Percentiles rank a stretch among this genome's conserved stretches.
These are phyloP conservation scores for Cyclotella choctawhatcheeana DNA, from an alignment of 108 stramenopile species.

Conservation along the genomic window DNA sequence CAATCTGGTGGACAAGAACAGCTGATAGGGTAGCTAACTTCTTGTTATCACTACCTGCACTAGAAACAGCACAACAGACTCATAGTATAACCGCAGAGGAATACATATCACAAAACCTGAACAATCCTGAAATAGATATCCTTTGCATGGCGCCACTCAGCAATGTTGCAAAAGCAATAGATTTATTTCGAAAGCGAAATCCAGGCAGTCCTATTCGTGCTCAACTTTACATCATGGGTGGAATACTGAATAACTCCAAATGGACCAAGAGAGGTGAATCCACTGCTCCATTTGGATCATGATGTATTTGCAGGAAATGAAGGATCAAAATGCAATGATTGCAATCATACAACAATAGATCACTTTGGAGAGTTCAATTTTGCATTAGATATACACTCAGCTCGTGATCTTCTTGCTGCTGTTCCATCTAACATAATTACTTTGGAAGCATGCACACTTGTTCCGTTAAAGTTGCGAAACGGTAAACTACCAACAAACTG, in stretches of 20 bases:
- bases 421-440: constrained; percentile 19
- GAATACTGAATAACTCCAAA: constrained; percentile 32
- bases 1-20: constrained; percentile 41
- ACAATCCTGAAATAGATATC: constrained; percentile 37
- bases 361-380: constrained; percentile 47
- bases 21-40: constrained; percentile 18
- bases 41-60: constrained; percentile 33
- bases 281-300: constrained; percentile 39
- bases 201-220: constrained; percentile 7
- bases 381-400: constrained; percentile 34
- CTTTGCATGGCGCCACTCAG: constrained; percentile 41
- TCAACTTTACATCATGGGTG: constrained; percentile 40
- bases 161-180: constrained; percentile 23
- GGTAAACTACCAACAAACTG: constrained; percentile 1
- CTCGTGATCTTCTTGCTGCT: constrained; percentile 9
- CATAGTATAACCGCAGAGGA: constrained; percentile 19
- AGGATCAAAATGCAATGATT: neutral
- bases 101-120: constrained; percentile 22
- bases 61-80: neutral
- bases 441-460: constrained; percentile 42
- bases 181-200: constrained; percentile 2
- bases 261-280: constrained; percentile 35
- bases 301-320: constrained; percentile 5
- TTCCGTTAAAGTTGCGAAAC: constrained; percentile 6
- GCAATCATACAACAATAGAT: neutral